Evolutionary conservation across 116 monocot species (phyloP), one percentile per base, ranked within the genome.

Genomic region (Trichopus zeylanicus): DNA sequence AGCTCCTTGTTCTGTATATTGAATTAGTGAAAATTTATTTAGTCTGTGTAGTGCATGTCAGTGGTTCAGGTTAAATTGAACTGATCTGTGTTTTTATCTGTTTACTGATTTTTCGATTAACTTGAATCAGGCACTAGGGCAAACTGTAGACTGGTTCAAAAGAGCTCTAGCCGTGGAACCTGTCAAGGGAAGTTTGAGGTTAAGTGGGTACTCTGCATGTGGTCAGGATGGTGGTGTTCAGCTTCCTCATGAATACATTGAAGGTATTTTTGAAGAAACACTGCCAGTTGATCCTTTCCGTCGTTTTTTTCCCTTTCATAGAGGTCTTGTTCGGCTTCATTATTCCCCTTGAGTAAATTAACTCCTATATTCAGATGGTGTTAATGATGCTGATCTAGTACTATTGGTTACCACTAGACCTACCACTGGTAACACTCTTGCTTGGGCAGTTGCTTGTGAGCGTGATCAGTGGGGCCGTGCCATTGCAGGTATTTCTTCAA

Each of bases 381-480:
- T 98, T 61, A 79, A 66, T 56, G 59, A 82, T 75, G 88, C 97
- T 20, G 97, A 98, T 63, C 78, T 98, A 58, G 91, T 98, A 70
- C 87, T 98, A 33, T 82, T 98, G 49, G 91, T 98, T 58, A 98
- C 97, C 35, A 91, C 97, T 38, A 76, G 97, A 67, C 97, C 97
- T 34, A 98, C 97, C 33, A 91, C 87, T 55, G 97, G 97, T 23
- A 91, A 98, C 59, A 98, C 97, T 29, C 97, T 98, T 78, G 97
- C 97, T 38, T 98, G 97, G 97, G 97, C 97, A 48, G 97, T 98
- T 38, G 97, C 97, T 57, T 98, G 97, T 59, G 97, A 98, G 62
- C 91, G 97, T 52, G 97, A 98, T 46, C 98, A 98, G 65, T 98
- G 98, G 98, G 98, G 98, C 13, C 88, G 98, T 73, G 98, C 98